Evolutionary conservation across 2,329 filamentous ascomycete species (phyloP).

Genomic region (Polychaeton citri): DNA sequence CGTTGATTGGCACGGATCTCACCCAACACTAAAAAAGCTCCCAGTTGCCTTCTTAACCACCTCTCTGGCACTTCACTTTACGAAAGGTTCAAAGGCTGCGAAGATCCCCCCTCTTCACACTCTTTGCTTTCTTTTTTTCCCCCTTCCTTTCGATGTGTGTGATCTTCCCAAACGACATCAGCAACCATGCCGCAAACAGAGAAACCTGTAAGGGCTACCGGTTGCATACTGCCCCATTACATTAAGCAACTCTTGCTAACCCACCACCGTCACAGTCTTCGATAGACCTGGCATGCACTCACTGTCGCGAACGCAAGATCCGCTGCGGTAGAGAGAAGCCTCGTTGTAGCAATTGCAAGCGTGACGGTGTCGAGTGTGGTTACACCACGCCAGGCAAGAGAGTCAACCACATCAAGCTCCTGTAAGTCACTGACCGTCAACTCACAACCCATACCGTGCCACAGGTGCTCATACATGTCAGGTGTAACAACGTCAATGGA

Average conservation of each 20-base stretch:
- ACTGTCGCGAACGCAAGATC: slow-evolving; percentile 4
- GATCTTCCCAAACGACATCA: not conserved
- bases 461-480: not conserved
- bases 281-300: slow-evolving; percentile 2
- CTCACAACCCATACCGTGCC: too few relatives aligned
- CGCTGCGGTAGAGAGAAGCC: slow-evolving; percentile 2
- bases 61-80: not conserved
- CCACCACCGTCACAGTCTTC: not conserved
- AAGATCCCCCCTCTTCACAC: not conserved
- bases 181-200: not conserved
- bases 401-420: slow-evolving; percentile 4
- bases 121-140: slow-evolving; percentile 1
- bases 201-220: not conserved
- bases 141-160: not conserved
- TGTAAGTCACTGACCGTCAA: too few relatives aligned
- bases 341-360: slow-evolving; percentile 2
- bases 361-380: slow-evolving; percentile 2
- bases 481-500: slow-evolving; percentile 3
- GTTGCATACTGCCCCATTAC: too few relatives aligned
- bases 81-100: not conserved
- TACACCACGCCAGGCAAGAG: slow-evolving; percentile 2
- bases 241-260: too few relatives aligned
- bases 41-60: too few relatives aligned
- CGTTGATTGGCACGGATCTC: too few relatives aligned
- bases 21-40: too few relatives aligned